phyloP scores from a whole-genome alignment of 306 rosid genomes.

The Lablab purpureus region DNA sequence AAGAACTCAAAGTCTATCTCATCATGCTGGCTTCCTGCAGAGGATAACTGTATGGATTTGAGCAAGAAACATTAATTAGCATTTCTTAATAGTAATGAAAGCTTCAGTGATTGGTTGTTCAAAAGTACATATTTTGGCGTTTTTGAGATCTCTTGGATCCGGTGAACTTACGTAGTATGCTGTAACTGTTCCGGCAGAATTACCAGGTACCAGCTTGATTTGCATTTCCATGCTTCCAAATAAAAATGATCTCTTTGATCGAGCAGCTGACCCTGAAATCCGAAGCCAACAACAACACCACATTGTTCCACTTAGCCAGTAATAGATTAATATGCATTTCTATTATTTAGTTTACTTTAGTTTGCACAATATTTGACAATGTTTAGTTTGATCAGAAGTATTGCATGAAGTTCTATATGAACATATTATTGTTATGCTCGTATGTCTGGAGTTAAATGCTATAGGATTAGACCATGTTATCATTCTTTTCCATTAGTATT shows the following conservation, averaged over 20 bases:
- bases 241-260: slow-evolving; percentile 69
- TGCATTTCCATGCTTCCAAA: slow-evolving; percentile 78
- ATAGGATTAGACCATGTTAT: neutral
- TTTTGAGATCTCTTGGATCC: slow-evolving; percentile 11
- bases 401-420: neutral
- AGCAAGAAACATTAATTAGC: slow-evolving; percentile 42
- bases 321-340: slow-evolving; percentile 17
- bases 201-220: slow-evolving; percentile 76
- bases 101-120: slow-evolving; percentile 21
- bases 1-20: slow-evolving; percentile 86
- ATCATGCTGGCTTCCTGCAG: slow-evolving; percentile 68
- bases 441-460: neutral
- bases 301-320: slow-evolving; percentile 24
- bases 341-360: neutral
- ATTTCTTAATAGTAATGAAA: neutral
- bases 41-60: slow-evolving; percentile 63
- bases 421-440: slow-evolving; percentile 25
- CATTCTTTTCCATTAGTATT: neutral
- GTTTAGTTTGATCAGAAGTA: neutral
- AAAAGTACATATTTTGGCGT: neutral
- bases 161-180: slow-evolving; percentile 73
- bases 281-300: slow-evolving; percentile 15
- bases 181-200: slow-evolving; percentile 78
- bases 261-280: slow-evolving; percentile 74
- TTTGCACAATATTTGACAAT: neutral